Evolutionary conservation across 495 filamentous ascomycete species (phyloP).

Genomic region (Tuber indicum): DNA sequence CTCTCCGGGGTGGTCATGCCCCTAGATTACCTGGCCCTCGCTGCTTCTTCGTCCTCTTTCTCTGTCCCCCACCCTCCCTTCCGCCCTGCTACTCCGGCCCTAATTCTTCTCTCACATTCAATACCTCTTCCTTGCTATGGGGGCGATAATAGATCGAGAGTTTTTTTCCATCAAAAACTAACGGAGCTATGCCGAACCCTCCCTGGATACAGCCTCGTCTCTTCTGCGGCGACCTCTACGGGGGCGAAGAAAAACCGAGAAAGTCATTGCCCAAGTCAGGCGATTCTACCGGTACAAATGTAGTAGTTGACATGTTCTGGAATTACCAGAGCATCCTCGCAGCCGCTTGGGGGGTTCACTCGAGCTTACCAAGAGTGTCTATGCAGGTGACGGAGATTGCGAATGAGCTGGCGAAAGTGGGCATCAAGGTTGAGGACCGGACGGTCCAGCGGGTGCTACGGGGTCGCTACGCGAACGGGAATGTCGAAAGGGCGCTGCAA

Average conservation of each 20-base stretch:
- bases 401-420: conserved; percentile 20
- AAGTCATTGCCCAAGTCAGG: conserved; percentile 21
- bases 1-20: conserved; percentile 8
- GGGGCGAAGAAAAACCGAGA: conserved; percentile 20
- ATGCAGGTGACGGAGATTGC: conserved; percentile 22
- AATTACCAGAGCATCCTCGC: conserved; percentile 27
- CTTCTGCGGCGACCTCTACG: conserved; percentile 33
- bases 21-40: conserved; percentile 5
- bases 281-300: conserved; percentile 27
- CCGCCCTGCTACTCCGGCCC: neutral
- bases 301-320: conserved; percentile 32
- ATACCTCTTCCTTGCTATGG: neutral
- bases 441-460: conserved; percentile 66
- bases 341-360: conserved; percentile 36
- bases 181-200: conserved; percentile 14
- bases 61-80: neutral
- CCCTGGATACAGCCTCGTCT: conserved; percentile 26
- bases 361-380: conserved; percentile 32
- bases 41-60: neutral
- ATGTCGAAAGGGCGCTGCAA: conserved; percentile 67
- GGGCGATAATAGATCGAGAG: neutral
- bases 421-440: conserved; percentile 44
- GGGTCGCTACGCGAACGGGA: conserved; percentile 57
- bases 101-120: neutral
- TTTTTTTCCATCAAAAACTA: conserved; percentile 9